phyloP scores from a whole-genome alignment of 805 yeast genomes.

The Nakazawaea wickerhamii region DNA sequence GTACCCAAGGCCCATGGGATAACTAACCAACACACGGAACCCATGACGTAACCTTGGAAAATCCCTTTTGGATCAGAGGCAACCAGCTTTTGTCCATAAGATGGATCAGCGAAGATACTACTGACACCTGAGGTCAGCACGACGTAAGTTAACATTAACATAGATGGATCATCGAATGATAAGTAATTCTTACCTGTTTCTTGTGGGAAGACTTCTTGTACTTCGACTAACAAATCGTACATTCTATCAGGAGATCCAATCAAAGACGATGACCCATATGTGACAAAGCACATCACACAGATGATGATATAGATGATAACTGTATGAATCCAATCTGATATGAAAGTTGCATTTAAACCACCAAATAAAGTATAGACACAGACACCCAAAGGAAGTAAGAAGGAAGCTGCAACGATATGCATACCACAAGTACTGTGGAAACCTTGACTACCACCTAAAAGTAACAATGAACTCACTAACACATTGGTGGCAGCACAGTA shows the following conservation, averaged over 20 bases:
- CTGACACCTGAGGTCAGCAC: conserved; percentile 21
- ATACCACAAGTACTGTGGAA: conserved; percentile 37
- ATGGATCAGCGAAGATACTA: conserved; percentile 26
- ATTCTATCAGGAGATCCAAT: conserved; percentile 30
- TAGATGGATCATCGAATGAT: conserved; percentile 27
- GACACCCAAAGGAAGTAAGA: conserved; percentile 42
- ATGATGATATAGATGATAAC: conserved; percentile 37
- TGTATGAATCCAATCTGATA: conserved; percentile 48
- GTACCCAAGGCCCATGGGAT: conserved; percentile 27
- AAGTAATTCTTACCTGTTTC: conserved; percentile 23
- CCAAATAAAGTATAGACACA: conserved; percentile 43
- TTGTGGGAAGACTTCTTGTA: conserved; percentile 16
- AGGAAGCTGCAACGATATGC: conserved; percentile 39
- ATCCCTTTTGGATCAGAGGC: conserved; percentile 23
- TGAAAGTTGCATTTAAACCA: conserved; percentile 46
- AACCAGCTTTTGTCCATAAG: conserved; percentile 26
- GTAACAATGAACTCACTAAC: conserved; percentile 29
- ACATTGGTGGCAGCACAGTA: conserved; percentile 33
- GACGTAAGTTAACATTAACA: conserved; percentile 21
- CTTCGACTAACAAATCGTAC: conserved; percentile 26
- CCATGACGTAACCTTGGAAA: conserved; percentile 27
- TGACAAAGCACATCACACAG: conserved; percentile 20
- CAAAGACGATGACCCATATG: conserved; percentile 23
- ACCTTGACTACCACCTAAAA: conserved; percentile 40
- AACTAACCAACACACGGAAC: conserved; percentile 28